Percentiles rank a stretch among this genome's conserved stretches.
Evolutionary conservation across 2,329 filamentous ascomycete species (phyloP).

Genomic region (Aspergillus viridinutans): DNA sequence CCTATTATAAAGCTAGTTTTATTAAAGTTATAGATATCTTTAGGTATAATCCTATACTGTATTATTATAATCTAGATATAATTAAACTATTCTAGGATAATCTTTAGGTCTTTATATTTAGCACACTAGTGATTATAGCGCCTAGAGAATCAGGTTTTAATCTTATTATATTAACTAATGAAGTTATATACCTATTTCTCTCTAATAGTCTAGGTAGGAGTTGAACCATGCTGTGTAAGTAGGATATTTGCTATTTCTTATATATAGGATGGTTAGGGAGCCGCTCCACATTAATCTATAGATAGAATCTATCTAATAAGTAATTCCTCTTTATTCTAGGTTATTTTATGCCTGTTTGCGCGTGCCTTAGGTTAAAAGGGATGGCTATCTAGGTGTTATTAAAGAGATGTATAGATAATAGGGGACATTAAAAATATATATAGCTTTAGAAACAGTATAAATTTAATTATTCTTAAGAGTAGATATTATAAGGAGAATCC

Average conservation of each 20-base stretch:
- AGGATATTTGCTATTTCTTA: conserved; percentile 4
- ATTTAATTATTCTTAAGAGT: too few relatives aligned
- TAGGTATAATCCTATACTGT: conserved; percentile 9
- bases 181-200: conserved; percentile 6
- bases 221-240: neutral
- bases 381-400: too few relatives aligned
- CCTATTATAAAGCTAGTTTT: conserved; percentile 10
- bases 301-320: conserved; percentile 4
- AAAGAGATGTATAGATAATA: too few relatives aligned
- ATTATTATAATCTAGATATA: conserved; percentile 4
- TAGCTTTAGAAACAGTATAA: too few relatives aligned
- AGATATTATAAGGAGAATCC: too few relatives aligned
- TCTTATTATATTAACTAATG: neutral
- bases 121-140: conserved; percentile 2
- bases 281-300: conserved; percentile 1
- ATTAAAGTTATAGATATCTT: conserved; percentile 8
- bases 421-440: too few relatives aligned
- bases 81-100: conserved; percentile 8
- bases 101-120: conserved; percentile 3
- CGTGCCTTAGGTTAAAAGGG: too few relatives aligned
- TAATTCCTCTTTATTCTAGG: conserved; percentile 1
- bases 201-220: neutral
- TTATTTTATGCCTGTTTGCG: neutral
- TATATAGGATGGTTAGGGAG: neutral
- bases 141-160: conserved; percentile 1